Conservation (phyloP, 179 eudicot genomes). For the Vitellaria paradoxa region DNA sequence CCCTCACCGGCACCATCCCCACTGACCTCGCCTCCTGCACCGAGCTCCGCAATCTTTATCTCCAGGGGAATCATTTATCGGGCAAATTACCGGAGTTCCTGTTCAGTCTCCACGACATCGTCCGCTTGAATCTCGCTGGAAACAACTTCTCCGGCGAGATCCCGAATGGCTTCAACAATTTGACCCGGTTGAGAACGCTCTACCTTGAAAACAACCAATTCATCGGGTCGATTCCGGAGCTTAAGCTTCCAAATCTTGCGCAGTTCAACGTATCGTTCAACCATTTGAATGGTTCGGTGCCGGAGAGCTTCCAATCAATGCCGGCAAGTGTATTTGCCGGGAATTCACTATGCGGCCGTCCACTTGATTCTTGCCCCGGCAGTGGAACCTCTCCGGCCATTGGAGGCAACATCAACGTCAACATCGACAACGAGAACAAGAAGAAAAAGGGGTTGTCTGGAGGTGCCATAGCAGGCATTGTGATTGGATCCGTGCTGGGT, state of each 20-base stretch:
- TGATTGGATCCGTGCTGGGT: conserved; percentile 21
- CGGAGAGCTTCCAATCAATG: conserved; percentile 9
- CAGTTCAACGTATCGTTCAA: conserved; percentile 25
- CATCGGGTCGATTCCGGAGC: conserved; percentile 16
- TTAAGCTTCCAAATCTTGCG: conserved; percentile 9
- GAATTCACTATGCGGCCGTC: conserved; percentile 22
- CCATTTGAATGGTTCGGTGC: conserved; percentile 22
- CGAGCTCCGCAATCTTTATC: conserved; percentile 25
- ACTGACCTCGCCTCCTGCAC: conserved; percentile 16
- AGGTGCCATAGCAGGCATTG: conserved; percentile 25
- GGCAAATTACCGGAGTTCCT: conserved; percentile 15
- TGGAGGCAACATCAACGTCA: neutral
- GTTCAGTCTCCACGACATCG: conserved; percentile 9
- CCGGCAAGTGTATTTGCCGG: conserved; percentile 21
- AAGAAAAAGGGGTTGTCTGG: conserved; percentile 16
- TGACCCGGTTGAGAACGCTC: conserved; percentile 15
- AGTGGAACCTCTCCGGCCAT: neutral
- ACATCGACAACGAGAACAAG: neutral
- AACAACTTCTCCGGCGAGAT: conserved; percentile 21
- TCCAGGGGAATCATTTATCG: conserved; percentile 23
- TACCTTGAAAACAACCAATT: conserved; percentile 19
- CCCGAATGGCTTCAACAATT: conserved; percentile 1
- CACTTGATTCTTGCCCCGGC: conserved; percentile 13
- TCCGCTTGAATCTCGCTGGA: conserved; percentile 16
- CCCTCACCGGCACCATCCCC: conserved; percentile 21